Percentiles rank a stretch among this genome's conserved stretches.
These are phyloP conservation scores for Hibiscus tridactylites DNA, from an alignment of 345 rosid species.

Conservation along the genomic window DNA sequence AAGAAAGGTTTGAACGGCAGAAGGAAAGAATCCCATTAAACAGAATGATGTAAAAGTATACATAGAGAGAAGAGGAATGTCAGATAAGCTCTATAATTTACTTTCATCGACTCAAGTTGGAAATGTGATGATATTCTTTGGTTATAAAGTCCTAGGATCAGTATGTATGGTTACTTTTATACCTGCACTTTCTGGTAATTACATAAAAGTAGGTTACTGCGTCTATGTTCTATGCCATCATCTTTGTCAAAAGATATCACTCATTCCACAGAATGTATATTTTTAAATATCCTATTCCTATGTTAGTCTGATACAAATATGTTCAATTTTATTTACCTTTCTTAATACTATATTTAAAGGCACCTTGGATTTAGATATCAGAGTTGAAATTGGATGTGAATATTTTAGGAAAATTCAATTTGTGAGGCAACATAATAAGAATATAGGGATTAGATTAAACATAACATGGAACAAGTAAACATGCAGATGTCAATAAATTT, in stretches of 20 bases:
- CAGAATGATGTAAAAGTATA: conserved; percentile 25
- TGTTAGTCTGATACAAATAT: background rate
- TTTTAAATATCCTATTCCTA: background rate
- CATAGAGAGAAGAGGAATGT: background rate
- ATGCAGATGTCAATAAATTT: too few relatives aligned
- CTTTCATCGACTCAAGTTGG: background rate
- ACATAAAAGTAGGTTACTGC: background rate
- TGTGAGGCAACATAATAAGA: too few relatives aligned
- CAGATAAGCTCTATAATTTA: conserved; percentile 5
- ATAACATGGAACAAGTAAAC: too few relatives aligned
- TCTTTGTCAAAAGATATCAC: background rate
- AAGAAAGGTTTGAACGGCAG: conserved; percentile 29
- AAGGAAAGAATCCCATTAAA: conserved; percentile 37
- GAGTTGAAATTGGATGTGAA: too few relatives aligned
- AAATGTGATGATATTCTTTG: background rate
- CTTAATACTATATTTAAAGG: too few relatives aligned
- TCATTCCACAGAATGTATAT: background rate
- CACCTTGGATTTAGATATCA: too few relatives aligned
- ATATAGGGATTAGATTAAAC: too few relatives aligned
- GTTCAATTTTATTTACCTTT: too few relatives aligned
- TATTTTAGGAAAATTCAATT: too few relatives aligned
- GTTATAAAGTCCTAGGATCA: background rate
- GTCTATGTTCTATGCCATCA: background rate
- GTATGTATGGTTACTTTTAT: background rate
- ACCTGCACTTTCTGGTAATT: background rate